Evolutionary conservation across 495 filamentous ascomycete genomes (phyloP), one percentile per base, ranked within the genome.

Genomic region (Xylaria nigripes): DNA sequence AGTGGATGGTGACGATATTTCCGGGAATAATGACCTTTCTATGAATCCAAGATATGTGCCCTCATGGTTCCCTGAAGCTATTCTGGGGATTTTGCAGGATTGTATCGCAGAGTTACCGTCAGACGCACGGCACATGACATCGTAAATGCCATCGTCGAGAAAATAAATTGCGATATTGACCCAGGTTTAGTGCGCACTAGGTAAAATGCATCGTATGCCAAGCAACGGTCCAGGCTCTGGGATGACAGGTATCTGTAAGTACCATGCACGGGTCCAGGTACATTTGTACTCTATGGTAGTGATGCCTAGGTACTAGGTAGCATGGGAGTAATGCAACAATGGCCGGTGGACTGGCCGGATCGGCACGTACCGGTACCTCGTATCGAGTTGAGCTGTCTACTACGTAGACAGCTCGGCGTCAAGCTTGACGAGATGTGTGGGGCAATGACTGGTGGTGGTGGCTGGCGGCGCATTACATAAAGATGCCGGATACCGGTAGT

Each of bases 361-460:
- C 51, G 51, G 51, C 51, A 54, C 51, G 42, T 47, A 19, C 32
- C 30, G 6, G 42, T 41, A 54, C 51, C 51, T 54, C 51, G 51
- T 54, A 54, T 54, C 43, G 27, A 1, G n/a, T 29, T 4, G 4
- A 29, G 4, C 27, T 4, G 4, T 4, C 27, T 29, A 29, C 27
- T 4, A 4, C 27, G 9, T 4, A 9, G 9, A 4, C 27, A 4
- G 19, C 38, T 53, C 3, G 50, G 50, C 50, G 42, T 34, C 25
- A 3, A 45, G 8, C 50, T 53, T 53, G 50, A 24, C 50, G 40
- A 24, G 50, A 52, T 45, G 50, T 19, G n/a, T n/a, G n/a, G n/a
- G n/a, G n/a, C 27, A 41, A 41, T 45, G 49, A 38, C 49, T 45
- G 16, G n/a, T n/a, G n/a, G 29, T 41, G 50, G 50, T 53, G 50